Base-by-base conservation (phyloP, 176 grass and related monocot species). In the Elaeis guineensis region DNA sequence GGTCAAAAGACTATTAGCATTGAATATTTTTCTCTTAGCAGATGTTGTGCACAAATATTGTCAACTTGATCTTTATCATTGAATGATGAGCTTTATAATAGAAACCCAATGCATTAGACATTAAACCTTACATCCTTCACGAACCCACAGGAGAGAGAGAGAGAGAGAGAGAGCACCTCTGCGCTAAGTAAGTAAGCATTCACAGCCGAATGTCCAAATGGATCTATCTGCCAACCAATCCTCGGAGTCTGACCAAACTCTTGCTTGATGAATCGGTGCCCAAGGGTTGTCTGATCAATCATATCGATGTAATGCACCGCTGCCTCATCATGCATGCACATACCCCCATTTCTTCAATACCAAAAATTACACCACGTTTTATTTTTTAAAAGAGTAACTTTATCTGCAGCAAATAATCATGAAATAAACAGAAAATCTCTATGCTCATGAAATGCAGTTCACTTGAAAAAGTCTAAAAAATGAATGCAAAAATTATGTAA, bases 261-360 rank as follows among this genome's bases (percentile, higher is more conserved):
- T 22, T 95, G 72, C 69, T 89, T 95, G 52, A 95, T 80, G 57
- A 78, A 89, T 59, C 49, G 80, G 53, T 95, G 90, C 3, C 90
- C 90, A 17, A 95, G 81, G 15, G 90, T 95, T 61, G 90, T 95
- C 62, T 89, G 85, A 66, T 95, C 90, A 25, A 95, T 95, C 90
- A 95, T 95, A 86, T 95, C 90, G 58, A 95, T 89, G 66, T 89
- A 95, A 74, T 95, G 90, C 19, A 89, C 90, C 8, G 85, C 22
- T 2, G 85, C 90, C 52, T 95, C 90, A 26, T 95, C 90, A 5
- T 95, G 90, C 90, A 95, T 89, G 75, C 90, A 95, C 90, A 89
- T 83, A 44, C 90, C 90, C 16, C 85, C 90, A 66, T 95, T 95
- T 85, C 90, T 95, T 68, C 32, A 60, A 60, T 24, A 6, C 5